Evolutionary conservation across 208 protist genomes (phyloP), one percentile per base, ranked within the genome.

Genomic region (Borovskyia barvae): DNA sequence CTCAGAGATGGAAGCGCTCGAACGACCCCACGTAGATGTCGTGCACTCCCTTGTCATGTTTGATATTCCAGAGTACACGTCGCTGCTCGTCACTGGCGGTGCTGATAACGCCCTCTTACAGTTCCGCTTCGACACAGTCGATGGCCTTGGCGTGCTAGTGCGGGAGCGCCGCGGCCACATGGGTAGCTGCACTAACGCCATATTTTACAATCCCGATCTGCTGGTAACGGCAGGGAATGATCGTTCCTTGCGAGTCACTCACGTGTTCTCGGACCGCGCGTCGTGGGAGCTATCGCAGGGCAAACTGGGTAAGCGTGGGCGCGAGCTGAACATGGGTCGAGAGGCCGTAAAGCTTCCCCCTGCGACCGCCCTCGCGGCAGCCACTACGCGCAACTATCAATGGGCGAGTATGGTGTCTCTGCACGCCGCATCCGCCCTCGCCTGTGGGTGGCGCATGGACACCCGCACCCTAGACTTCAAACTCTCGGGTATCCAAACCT

Each of bases 111-210:
- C 84, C 15, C 54, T 97, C 11, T 65, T 87, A 69, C 85, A 94
- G 55, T 97, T 94, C 72, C 82, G 85, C 61, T 94, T 97, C 71
- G 88, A 95, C 74, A 95, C 87, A 0, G 82, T 95, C 11, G 87
- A 94, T 45, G 85, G 85, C 12, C 69, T 83, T 26, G 87, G 87
- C 2, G 47, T 84, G 29, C 49, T 95, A 20, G 71, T 94, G 50
- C 83, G 89, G 15, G 85, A 95, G 74, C 86, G 92, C 20, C 82
- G 88, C 35, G 92, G 92, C 12, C 92, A 97, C 68, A 83, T 86
- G 71, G 74, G 75, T 19, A 75, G 79, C 58, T 93, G 85, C 69
- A 93, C 85, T 19, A 58, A 54, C 17, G 84, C 85, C 22, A 56
- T 50, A 35, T 97, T 97, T 71, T 95, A 92, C 75, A 93, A 95